These are phyloP conservation scores for Apophysomyces variabilis DNA, from an alignment of 371 early-diverging fungal genomes.

Conservation along the genomic window DNA sequence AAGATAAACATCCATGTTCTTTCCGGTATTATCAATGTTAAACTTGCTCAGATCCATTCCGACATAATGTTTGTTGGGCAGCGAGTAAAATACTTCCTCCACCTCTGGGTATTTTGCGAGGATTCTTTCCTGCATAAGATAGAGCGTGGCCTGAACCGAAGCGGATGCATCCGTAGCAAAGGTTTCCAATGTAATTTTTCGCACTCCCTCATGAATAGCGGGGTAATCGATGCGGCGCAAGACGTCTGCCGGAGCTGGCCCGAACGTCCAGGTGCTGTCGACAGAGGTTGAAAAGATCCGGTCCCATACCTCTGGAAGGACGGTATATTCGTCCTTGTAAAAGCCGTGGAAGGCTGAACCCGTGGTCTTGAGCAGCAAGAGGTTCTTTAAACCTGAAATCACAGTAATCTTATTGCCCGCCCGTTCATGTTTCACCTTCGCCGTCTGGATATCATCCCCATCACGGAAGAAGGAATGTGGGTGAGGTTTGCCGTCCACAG, in stretches of 20 bases:
- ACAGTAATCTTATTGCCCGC: conserved; percentile 54
- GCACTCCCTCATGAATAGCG: conserved; percentile 61
- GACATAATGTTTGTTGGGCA: conserved; percentile 88
- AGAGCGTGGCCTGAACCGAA: conserved; percentile 77
- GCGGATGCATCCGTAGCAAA: conserved; percentile 78
- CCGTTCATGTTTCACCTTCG: conserved; percentile 62
- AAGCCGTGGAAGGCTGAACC: conserved; percentile 84
- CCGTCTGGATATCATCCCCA: conserved; percentile 74
- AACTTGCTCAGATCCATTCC: conserved; percentile 77
- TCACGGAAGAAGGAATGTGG: conserved; percentile 82
- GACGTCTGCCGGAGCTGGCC: conserved; percentile 32
- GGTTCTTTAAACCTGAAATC: conserved; percentile 66
- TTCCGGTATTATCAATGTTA: conserved; percentile 74
- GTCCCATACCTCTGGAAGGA: conserved; percentile 76
- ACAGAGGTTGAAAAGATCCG: conserved; percentile 84
- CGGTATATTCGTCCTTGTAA: conserved; percentile 78
- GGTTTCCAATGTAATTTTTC: conserved; percentile 65
- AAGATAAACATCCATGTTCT: conserved; percentile 73
- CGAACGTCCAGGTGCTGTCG: conserved; percentile 72
- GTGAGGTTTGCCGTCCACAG: conserved; percentile 71
- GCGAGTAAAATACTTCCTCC: conserved; percentile 71
- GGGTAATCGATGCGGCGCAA: conserved; percentile 60
- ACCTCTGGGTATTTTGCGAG: conserved; percentile 67
- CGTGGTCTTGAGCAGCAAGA: conserved; percentile 79
- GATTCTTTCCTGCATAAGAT: conserved; percentile 70